These are phyloP conservation scores for Cylindrodendrum hubeiense DNA, from an alignment of 2,329 filamentous ascomycete genomes.

Conservation along the genomic window DNA sequence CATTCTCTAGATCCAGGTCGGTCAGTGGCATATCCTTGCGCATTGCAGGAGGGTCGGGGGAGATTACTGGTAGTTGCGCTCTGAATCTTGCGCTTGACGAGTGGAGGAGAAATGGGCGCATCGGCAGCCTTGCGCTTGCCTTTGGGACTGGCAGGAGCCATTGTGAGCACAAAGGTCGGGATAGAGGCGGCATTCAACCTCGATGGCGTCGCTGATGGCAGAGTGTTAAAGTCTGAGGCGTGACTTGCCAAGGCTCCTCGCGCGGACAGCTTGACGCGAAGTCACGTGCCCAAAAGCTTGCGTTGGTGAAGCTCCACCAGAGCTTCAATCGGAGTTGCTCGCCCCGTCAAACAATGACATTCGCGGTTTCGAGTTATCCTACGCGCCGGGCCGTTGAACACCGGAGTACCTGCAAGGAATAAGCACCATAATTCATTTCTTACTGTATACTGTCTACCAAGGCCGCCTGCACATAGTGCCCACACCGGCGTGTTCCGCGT, in stretches of 20 bases:
- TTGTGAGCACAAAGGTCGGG: slow-evolving; percentile 25
- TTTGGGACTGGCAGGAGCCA: slow-evolving; percentile 41
- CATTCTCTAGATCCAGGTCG: slow-evolving; percentile 63
- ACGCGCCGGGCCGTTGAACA: background rate
- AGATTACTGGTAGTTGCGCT: slow-evolving; percentile 63
- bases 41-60: background rate
- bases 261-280: slow-evolving; percentile 40
- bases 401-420: background rate
- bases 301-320: slow-evolving; percentile 17
- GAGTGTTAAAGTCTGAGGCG: slow-evolving; percentile 12
- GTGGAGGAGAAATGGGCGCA: slow-evolving; percentile 65
- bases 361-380: slow-evolving; percentile 1
- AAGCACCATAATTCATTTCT: background rate
- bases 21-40: slow-evolving; percentile 26
- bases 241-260: slow-evolving; percentile 25
- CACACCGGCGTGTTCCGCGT: background rate
- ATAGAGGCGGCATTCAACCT: slow-evolving; percentile 30
- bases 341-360: background rate
- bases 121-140: slow-evolving; percentile 54
- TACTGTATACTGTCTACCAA: background rate
- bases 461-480: background rate
- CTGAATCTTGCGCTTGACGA: slow-evolving; percentile 64
- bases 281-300: slow-evolving; percentile 45
- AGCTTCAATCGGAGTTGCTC: slow-evolving; percentile 2
- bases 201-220: slow-evolving; percentile 3